Conservation (phyloP, 306 rosid genomes). For the Fragaria vesca region DNA sequence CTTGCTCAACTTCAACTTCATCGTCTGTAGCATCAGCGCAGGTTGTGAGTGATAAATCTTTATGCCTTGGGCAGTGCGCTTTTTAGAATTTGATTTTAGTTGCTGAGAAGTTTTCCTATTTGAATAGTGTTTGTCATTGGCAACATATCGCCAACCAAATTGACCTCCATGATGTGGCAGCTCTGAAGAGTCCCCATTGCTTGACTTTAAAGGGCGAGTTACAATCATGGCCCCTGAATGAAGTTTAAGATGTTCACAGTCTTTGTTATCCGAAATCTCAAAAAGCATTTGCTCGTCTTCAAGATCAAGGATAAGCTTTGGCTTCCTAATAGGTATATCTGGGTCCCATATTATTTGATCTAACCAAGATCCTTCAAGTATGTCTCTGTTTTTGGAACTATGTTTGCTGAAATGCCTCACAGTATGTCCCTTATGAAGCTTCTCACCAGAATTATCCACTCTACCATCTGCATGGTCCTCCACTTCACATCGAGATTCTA, state of each 20-base stretch:
- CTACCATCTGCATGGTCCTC: conserved; percentile 40
- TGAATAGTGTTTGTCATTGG: conserved; percentile 89
- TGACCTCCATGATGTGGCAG: conserved; percentile 75
- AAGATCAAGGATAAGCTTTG: conserved; percentile 90
- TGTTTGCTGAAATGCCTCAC: conserved; percentile 51
- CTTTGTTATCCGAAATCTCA: conserved; percentile 72
- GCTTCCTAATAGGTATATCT: conserved; percentile 49
- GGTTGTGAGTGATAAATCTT: conserved; percentile 92
- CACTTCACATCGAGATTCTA: conserved; percentile 52
- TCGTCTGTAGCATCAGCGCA: conserved; percentile 86
- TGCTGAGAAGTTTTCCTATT: conserved; percentile 90
- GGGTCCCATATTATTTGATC: conserved; percentile 86
- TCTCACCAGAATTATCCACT: conserved; percentile 39
- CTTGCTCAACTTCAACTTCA: conserved; percentile 95
- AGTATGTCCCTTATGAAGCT: conserved; percentile 49
- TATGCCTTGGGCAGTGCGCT: conserved; percentile 84
- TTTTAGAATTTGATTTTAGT: conserved; percentile 85
- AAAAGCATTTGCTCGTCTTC: conserved; percentile 97
- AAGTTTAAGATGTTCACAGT: conserved; percentile 58
- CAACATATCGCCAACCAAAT: conserved; percentile 79
- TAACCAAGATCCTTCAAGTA: conserved; percentile 80
- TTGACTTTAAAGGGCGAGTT: conserved; percentile 47
- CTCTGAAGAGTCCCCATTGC: conserved; percentile 63
- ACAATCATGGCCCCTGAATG: conserved; percentile 95
- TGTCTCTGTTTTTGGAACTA: conserved; percentile 63